A percentile compares a stretch with the other conserved stretches of the same genome.
Conservation (phyloP, 306 rosid species). For the Trifolium pratense region DNA sequence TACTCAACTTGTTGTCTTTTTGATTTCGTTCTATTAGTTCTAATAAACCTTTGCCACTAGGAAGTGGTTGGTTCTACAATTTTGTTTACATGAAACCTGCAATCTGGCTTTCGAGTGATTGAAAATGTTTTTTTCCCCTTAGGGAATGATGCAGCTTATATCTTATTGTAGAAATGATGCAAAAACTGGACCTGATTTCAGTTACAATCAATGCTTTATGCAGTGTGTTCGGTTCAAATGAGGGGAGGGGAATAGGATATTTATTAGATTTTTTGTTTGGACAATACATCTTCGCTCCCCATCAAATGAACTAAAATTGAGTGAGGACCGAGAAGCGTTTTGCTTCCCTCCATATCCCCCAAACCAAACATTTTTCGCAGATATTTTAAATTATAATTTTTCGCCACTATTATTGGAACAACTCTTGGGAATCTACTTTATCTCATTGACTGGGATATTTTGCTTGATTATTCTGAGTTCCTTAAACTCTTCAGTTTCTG, state of each 20-base stretch:
- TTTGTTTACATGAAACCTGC: slow-evolving; percentile 31
- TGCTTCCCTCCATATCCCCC: no score
- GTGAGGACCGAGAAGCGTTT: no score
- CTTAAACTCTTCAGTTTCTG: slow-evolving; percentile 11
- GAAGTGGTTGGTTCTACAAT: slow-evolving; percentile 19
- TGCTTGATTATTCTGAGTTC: slow-evolving; percentile 8
- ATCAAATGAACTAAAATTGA: no score
- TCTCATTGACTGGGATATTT: slow-evolving; percentile 25
- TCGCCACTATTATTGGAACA: slow-evolving; percentile 12
- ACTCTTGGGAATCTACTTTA: slow-evolving; percentile 13
- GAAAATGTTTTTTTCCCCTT: slow-evolving; percentile 8
- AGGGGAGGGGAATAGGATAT: no score
- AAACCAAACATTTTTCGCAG: no score
- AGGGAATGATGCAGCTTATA: slow-evolving; percentile 15
- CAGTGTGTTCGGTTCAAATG: not conserved
- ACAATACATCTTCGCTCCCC: no score
- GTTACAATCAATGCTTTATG: not conserved
- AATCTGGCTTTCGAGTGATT: slow-evolving; percentile 16
- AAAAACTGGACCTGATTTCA: slow-evolving; percentile 23
- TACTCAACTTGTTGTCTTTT: slow-evolving; percentile 26
- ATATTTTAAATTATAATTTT: no score
- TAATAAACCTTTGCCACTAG: not conserved
- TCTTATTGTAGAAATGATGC: not conserved
- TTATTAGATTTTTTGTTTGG: not conserved
- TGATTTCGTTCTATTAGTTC: slow-evolving; percentile 3